Evolutionary conservation across 768 basidiomycete species (phyloP).

Genomic region (Hydnomerulius pinastri): DNA sequence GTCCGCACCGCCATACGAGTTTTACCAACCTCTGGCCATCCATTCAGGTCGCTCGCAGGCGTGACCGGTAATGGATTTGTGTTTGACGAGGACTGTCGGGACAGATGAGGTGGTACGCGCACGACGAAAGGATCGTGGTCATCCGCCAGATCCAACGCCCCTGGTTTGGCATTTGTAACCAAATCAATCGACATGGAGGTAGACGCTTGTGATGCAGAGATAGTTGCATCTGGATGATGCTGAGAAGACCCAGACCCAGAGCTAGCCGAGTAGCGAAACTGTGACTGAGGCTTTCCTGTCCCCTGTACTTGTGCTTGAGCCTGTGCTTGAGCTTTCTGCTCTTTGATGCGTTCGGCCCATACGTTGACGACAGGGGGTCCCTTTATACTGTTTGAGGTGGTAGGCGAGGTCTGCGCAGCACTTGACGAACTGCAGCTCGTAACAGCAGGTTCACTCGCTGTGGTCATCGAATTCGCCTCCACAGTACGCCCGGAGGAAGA

Average conservation of each 20-base stretch:
- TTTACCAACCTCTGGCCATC: constrained; percentile 50
- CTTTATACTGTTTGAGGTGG: constrained; percentile 14
- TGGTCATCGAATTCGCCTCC: not conserved
- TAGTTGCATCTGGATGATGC: constrained; percentile 3
- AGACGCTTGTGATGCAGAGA: constrained; percentile 3
- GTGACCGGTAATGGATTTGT: constrained; percentile 21
- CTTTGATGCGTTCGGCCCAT: constrained; percentile 44
- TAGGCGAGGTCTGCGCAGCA: constrained; percentile 6
- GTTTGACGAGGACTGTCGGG: constrained; percentile 29
- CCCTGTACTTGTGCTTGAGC: constrained; percentile 15
- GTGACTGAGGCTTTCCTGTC: constrained; percentile 17
- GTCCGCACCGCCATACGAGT: not conserved
- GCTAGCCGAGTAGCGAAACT: constrained; percentile 10
- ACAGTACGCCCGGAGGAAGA: not conserved
- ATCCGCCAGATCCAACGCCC: constrained; percentile 26
- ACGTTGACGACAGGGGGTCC: constrained; percentile 35
- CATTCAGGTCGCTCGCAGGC: constrained; percentile 36
- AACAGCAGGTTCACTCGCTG: constrained; percentile 1
- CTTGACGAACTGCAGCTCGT: not conserved
- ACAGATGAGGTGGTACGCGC: constrained; percentile 36
- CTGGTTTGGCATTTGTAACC: constrained; percentile 8
- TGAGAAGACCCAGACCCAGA: constrained; percentile 11
- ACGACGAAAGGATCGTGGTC: constrained; percentile 49
- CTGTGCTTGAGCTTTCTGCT: constrained; percentile 41
- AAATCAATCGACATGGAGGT: constrained; percentile 1